A percentile compares a stretch with the other conserved stretches of the same genome.
Conservation (phyloP, 176 grass and related monocot genomes). For the Secale cereale region DNA sequence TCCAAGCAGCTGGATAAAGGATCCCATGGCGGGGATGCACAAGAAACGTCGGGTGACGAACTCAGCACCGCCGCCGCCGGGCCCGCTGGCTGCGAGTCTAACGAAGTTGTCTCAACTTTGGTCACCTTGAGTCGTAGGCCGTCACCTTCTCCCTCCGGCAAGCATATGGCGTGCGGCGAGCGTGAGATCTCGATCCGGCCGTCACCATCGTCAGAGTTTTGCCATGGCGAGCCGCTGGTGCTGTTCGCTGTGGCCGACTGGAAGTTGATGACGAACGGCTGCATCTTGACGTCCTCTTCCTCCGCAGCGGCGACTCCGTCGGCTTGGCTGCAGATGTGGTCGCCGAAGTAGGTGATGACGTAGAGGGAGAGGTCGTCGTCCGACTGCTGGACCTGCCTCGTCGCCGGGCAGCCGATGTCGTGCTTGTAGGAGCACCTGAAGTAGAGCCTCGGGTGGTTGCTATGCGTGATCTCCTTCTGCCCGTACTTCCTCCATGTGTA, state of each 20-base stretch:
- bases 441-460: conserved; percentile 49
- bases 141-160: background rate
- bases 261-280: conserved; percentile 37
- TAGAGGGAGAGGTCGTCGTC: conserved; percentile 36
- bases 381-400: conserved; percentile 49
- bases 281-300: background rate
- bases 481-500: conserved; percentile 61
- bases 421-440: conserved; percentile 49
- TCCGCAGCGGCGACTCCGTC: background rate
- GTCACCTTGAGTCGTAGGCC: background rate
- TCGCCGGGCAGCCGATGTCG: conserved; percentile 39
- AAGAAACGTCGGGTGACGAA: background rate
- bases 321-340: conserved; percentile 38
- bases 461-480: conserved; percentile 47
- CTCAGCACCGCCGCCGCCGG: background rate
- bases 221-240: background rate
- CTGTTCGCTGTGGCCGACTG: background rate
- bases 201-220: background rate
- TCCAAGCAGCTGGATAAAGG: background rate
- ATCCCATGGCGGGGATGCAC: background rate
- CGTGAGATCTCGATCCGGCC: background rate
- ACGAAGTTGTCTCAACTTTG: background rate
- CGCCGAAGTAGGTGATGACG: conserved; percentile 48
- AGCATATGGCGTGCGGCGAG: background rate
- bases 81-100: background rate